phyloP scores from a whole-genome alignment of 192 early-diverging fungal species.

The Linnemannia zychae region DNA sequence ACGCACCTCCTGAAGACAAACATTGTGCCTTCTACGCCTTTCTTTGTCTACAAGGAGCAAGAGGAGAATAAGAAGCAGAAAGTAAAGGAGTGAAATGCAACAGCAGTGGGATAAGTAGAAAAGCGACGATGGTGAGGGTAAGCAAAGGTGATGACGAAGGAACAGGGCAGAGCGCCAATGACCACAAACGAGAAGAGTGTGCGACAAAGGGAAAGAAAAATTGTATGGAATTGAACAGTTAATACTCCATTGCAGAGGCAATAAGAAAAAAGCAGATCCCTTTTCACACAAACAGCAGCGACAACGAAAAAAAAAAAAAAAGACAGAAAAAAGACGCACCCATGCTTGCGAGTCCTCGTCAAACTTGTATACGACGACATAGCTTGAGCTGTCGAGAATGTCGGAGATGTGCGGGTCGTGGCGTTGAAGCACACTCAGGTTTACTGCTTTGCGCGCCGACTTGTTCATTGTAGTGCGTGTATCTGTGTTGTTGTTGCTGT shows the following conservation, averaged over 20 bases:
- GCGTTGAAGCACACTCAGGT: slow-evolving; percentile 86
- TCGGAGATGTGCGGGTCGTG: slow-evolving; percentile 84
- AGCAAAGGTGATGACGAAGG: neutral
- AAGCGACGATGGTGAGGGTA: neutral
- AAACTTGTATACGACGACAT: slow-evolving; percentile 94
- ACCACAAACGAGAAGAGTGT: neutral
- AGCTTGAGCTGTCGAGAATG: slow-evolving; percentile 87
- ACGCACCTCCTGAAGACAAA: slow-evolving; percentile 85
- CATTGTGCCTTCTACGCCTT: slow-evolving; percentile 91
- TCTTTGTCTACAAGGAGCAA: slow-evolving; percentile 77
- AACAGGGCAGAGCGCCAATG: neutral
- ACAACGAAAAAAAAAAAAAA: neutral
- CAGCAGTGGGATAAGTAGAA: neutral
- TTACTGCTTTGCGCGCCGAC: slow-evolving; percentile 74
- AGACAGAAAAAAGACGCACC: slow-evolving; percentile 68
- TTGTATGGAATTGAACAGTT: neutral
- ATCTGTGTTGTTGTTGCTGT: neutral
- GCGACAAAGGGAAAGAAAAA: neutral
- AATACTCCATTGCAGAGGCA: slow-evolving; percentile 1
- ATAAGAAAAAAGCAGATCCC: neutral
- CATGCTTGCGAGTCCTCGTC: slow-evolving; percentile 76
- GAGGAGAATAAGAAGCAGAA: neutral
- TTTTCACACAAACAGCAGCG: neutral
- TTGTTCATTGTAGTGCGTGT: slow-evolving; percentile 67
- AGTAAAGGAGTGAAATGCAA: neutral